Base-by-base conservation (phyloP, 495 filamentous ascomycete genomes). In the Penicillium angulare region DNA sequence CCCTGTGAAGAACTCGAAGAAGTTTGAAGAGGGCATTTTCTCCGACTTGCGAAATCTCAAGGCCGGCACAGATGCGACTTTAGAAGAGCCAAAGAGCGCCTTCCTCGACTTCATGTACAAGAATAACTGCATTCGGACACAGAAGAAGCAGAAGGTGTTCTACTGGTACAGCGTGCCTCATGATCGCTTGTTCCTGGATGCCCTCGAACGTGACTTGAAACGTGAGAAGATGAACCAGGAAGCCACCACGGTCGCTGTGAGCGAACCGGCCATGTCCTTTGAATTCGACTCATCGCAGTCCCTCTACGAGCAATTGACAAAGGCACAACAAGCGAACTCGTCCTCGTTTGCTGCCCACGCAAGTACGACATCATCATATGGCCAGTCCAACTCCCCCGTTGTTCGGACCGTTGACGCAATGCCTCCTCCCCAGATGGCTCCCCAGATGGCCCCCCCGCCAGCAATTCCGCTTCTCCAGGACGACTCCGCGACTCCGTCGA, bases 111-210 rank as follows among this genome's bases (percentile, higher is more conserved):
- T 97, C 73, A 79, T 98, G 42, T 98, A 97, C 79, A 98, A 98
- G 81, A 97, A 98, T 79, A 98, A 98, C 72, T 98, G 93, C 81
- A 98, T 98, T 60, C 83, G 93, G 56, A 98, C 93, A 21, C 93
- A 98, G 72, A 98, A 98, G 83, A 98, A 98, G 81, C 93, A 98
- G 65, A 98, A 98, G 78, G 93, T 98, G 57, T 98, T 98, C 61
- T 98, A 97, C 74, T 98, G 93, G 93, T 98, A 98, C 71, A 96
- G 92, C 74, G 93, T 98, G 46, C 93, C 93, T 6, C 93, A 98
- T 68, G 93, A 98, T 74, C 84, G 93, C 27, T 84, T 98, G 32
- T 98, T 98, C 73, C 84, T 97, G 47, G 93, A 98, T 77, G 93
- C 93, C 36, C 77, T 98, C 66, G 93, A 98, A 76, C 86, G 93